Conservation (phyloP, 257 asterid species). For the Solanum raphanifolium region DNA sequence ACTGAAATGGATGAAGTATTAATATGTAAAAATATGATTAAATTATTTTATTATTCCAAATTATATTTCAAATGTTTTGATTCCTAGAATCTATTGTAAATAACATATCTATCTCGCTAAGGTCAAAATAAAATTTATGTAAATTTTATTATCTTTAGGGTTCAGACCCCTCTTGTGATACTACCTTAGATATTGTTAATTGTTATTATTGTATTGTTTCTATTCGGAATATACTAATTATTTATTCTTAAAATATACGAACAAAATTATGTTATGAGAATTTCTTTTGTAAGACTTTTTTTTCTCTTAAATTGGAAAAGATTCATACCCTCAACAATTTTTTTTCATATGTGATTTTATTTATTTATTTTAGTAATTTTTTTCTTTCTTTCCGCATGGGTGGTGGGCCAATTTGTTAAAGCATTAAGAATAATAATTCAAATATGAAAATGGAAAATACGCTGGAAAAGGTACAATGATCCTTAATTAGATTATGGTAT, state of each 20-base stretch:
- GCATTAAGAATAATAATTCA: neutral
- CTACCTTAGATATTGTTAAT: neutral
- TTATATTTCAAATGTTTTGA: no score
- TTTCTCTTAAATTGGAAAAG: neutral
- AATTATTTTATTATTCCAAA: no score
- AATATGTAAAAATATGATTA: no score
- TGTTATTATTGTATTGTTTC: no score
- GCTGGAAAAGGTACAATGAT: neutral
- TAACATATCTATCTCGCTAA: neutral
- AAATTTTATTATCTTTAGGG: neutral
- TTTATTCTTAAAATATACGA: neutral
- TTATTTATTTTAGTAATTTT: neutral
- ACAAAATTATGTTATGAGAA: neutral
- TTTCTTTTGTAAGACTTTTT: no score
- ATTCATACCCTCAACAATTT: neutral
- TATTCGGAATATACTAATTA: neutral
- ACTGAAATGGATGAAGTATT: no score
- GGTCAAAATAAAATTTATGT: neutral
- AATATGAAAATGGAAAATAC: neutral
- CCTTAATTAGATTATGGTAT: neutral
- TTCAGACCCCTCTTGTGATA: rapidly evolving
- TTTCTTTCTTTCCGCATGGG: neutral
- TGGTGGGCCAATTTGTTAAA: neutral
- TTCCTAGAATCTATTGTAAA: no score
- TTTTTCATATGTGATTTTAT: neutral